Base-by-base conservation (phyloP, 768 basidiomycete genomes). In the Mycena maculata region DNA sequence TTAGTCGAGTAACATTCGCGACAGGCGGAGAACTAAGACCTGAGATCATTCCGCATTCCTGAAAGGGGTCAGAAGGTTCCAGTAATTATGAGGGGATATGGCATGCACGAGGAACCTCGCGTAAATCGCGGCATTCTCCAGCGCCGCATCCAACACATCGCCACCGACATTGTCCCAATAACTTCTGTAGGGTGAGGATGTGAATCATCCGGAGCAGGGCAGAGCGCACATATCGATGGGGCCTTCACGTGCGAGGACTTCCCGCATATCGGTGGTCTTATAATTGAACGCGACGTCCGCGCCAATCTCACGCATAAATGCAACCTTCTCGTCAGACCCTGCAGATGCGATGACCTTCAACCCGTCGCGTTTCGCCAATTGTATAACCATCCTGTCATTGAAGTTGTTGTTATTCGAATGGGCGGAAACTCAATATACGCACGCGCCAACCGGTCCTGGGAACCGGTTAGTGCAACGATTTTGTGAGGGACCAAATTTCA, bases 251-350 rank as follows among this genome's bases (percentile, higher is more conserved):
- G 74, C 72, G 38, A 93, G 77, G 3, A 90, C 79, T 15, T 89
- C 85, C 1, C 71, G 70, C 0, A 86, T 87, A 48, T 79, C 78
- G 1, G 80, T 80, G 0, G 84, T 91, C 82, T 93, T 90, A 78
- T 91, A 92, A 75, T 92, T 91, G 80, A 91, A 92, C 33, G 33
- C 33, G 33, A 36, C 1, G 83, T 93, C 90, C 0, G 87, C 86
- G 0, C 90, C 91, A 20, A 90, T 69, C 3, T 83, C 81, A 52
- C 82, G 83, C 76, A 90, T 76, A 72, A 85, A 90, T 4, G 80
- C 73, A 11, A 93, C 89, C 75, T 94, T 92, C 54, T 90, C 88
- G 25, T 92, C 90, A 0, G 86, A 86, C 2, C 92, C 90, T 0
- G 90, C 88, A 0, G 88, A 90, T 0, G 85, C 89, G 56, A 93